A percentile compares a stretch with the other conserved stretches of the same genome.
Conservation (phyloP, 305 asterid genomes). For the Caryopteris hybrid region DNA sequence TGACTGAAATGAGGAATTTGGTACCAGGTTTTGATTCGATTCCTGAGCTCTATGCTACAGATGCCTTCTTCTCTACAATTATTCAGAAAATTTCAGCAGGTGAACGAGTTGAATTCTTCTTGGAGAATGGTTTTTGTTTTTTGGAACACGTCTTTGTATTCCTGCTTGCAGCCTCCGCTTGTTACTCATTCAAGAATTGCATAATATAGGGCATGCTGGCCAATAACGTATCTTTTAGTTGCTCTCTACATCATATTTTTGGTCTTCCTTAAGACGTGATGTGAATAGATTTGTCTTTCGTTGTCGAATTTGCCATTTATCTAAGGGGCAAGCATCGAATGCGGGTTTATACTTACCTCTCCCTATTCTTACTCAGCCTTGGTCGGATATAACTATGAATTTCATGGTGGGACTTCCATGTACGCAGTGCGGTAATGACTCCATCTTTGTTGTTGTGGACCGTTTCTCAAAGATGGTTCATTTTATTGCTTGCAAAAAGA, state of each 20-base stretch:
- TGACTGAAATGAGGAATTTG: background rate
- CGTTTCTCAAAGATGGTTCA: background rate
- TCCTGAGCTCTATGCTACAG: background rate
- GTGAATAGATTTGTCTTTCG: background rate
- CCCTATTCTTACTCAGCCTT: background rate
- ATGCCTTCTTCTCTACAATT: background rate
- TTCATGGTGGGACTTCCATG: background rate
- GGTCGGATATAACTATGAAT: background rate
- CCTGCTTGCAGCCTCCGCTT: background rate
- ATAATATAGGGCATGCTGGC: background rate
- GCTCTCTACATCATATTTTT: too few species aligned
- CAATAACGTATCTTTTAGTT: background rate
- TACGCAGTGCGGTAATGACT: background rate
- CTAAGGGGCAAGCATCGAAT: background rate
- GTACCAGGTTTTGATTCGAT: background rate
- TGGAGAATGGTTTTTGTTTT: background rate
- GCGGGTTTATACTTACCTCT: background rate
- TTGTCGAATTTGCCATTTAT: background rate
- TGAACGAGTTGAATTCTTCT: background rate
- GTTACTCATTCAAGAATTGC: background rate
- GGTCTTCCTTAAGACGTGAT: background rate
- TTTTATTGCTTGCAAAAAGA: too few species aligned
- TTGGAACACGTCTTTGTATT: background rate
- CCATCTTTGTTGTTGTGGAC: background rate
- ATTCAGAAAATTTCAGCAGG: background rate